These are phyloP conservation scores for Lecanicillium sp. DNA, from an alignment of 2,329 filamentous ascomycete genomes.

Conservation along the genomic window DNA sequence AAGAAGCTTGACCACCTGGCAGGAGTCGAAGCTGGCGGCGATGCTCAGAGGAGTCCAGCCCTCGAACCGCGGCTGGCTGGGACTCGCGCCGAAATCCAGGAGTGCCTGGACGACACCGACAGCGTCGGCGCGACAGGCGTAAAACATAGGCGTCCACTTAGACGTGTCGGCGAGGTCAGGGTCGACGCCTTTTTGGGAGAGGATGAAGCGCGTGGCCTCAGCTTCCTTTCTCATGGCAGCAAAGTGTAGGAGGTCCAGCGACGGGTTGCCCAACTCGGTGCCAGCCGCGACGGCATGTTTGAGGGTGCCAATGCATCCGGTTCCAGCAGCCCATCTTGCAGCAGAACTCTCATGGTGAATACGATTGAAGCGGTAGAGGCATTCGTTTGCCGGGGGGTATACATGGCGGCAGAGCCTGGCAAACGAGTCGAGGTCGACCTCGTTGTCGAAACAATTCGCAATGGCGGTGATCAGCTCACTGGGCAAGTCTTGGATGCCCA, in stretches of 20 bases:
- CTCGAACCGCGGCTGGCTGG: slow-evolving; percentile 5
- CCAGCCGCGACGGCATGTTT: background rate
- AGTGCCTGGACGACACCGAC: slow-evolving; percentile 12
- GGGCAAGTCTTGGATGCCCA: background rate
- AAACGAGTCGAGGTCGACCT: background rate
- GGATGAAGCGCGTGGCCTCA: slow-evolving; percentile 4
- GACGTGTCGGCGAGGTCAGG: slow-evolving; percentile 2
- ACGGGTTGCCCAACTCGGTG: background rate
- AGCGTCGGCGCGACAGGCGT: slow-evolving; percentile 12
- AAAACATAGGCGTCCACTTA: slow-evolving; percentile 14
- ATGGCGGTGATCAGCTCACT: background rate
- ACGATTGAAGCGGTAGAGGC: slow-evolving; percentile 6
- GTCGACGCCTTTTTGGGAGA: slow-evolving; percentile 7
- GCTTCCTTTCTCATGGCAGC: slow-evolving; percentile 7
- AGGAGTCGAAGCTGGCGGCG: slow-evolving; percentile 14
- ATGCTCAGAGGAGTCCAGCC: slow-evolving; percentile 16
- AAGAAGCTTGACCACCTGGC: slow-evolving; percentile 11
- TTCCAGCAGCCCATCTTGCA: slow-evolving; percentile 4
- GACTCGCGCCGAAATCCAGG: slow-evolving; percentile 8
- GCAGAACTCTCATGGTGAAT: background rate
- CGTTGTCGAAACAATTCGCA: background rate
- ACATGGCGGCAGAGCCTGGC: background rate
- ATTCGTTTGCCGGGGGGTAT: background rate
- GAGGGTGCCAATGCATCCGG: background rate
- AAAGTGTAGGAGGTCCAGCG: slow-evolving; percentile 8